Percentiles rank a stretch among this genome's conserved stretches.
phyloP scores from a whole-genome alignment of 2,329 filamentous ascomycete genomes.

The Fusarium chaquense region DNA sequence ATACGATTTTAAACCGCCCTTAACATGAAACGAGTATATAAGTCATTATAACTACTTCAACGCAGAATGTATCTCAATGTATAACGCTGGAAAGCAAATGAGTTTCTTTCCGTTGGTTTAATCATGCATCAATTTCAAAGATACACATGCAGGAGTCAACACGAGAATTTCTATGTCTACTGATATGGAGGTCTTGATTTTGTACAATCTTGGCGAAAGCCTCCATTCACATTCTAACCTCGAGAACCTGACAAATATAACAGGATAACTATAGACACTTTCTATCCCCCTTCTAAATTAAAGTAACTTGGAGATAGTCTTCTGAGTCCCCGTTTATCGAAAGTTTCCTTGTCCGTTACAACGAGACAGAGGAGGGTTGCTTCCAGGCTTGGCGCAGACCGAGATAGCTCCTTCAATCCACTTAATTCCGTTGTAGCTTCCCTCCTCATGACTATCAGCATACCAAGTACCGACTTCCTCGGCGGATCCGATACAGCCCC shows the following conservation, averaged over 20 bases:
- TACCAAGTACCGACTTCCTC: conserved; percentile 1
- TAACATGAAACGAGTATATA: no score
- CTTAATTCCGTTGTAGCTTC: neutral
- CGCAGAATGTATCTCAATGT: no score
- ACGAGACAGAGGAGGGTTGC: neutral
- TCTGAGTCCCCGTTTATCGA: neutral
- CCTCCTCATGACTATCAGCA: neutral
- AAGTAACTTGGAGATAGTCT: neutral
- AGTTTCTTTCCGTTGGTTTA: no score
- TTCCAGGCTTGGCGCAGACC: neutral
- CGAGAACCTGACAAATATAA: neutral
- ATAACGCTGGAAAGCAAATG: no score
- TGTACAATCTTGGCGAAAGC: neutral
- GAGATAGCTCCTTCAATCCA: conserved; percentile 1
- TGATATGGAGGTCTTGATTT: no score
- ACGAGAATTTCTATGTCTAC: neutral
- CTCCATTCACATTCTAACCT: no score
- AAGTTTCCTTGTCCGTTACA: neutral
- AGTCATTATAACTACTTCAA: no score
- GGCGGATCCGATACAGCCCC: neutral
- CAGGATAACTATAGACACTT: neutral
- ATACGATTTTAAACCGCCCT: no score
- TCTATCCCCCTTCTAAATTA: neutral
- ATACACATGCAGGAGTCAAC: neutral
- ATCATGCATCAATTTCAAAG: no score